These are phyloP conservation scores for Protomyces macrosporus DNA, from an alignment of 1,139 yeast species.

Conservation along the genomic window DNA sequence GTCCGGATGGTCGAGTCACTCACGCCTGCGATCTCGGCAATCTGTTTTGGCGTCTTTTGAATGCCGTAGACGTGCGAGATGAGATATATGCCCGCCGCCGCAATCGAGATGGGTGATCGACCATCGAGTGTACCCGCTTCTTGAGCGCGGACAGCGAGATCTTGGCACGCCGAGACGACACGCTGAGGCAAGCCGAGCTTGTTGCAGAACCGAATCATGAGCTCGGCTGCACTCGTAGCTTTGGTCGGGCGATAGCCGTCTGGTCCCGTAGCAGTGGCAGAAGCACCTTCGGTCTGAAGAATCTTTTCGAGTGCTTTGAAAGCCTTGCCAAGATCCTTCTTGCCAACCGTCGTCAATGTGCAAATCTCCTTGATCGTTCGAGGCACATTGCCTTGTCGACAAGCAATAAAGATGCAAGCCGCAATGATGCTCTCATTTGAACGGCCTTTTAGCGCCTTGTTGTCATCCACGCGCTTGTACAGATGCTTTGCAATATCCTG, in stretches of 20 bases:
- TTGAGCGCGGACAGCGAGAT: constrained; percentile 81
- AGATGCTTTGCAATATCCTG: constrained; percentile 98
- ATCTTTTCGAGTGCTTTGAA: constrained; percentile 40
- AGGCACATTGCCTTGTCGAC: constrained; percentile 90
- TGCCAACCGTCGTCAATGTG: constrained; percentile 89
- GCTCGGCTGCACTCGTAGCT: constrained; percentile 79
- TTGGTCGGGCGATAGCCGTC: constrained; percentile 28
- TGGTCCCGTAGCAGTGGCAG: constrained; percentile 23
- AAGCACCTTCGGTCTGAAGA: constrained; percentile 26
- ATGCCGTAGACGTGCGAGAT: constrained; percentile 76
- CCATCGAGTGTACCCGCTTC: constrained; percentile 94
- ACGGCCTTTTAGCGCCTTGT: constrained; percentile 78
- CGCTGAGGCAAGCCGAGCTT: constrained; percentile 82
- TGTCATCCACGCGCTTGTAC: constrained; percentile 85
- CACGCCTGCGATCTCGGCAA: constrained; percentile 93
- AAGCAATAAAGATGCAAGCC: constrained; percentile 89
- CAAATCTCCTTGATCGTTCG: constrained; percentile 94
- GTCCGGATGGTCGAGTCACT: constrained; percentile 97
- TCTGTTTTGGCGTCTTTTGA: constrained; percentile 60
- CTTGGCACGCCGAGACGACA: constrained; percentile 88
- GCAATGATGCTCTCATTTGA: constrained; percentile 95
- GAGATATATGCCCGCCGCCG: constrained; percentile 95
- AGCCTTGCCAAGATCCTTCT: constrained; percentile 76
- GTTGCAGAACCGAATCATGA: constrained; percentile 93
- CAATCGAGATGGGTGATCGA: constrained; percentile 93